A percentile compares a stretch with the other conserved stretches of the same genome.
phyloP scores from a whole-genome alignment of 2,329 filamentous ascomycete genomes.

The Monosporascus sp. region DNA sequence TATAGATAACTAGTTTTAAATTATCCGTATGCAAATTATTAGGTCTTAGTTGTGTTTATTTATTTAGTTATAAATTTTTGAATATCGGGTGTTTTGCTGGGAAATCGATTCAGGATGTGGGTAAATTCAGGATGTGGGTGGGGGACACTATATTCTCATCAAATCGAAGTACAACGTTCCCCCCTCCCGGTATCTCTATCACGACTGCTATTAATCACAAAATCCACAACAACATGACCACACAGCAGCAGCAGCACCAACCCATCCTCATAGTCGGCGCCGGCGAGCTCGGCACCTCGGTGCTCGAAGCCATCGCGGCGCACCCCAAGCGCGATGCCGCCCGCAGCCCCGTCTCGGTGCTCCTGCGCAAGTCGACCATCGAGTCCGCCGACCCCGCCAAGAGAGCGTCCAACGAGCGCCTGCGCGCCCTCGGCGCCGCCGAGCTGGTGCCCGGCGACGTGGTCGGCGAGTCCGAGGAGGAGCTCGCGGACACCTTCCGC shows the following conservation, averaged over 20 bases:
- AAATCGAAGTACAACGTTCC: not conserved
- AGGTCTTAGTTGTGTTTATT: too few species aligned
- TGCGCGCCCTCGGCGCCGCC: slow-evolving; percentile 33
- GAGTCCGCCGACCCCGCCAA: slow-evolving; percentile 33
- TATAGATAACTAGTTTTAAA: too few species aligned
- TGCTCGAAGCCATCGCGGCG: slow-evolving; percentile 45
- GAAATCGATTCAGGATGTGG: too few species aligned
- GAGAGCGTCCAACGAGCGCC: slow-evolving; percentile 24
- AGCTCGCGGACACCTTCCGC: slow-evolving; percentile 38
- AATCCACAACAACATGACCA: not conserved
- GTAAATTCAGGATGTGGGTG: too few species aligned
- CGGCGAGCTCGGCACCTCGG: slow-evolving; percentile 58
- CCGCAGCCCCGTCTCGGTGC: slow-evolving; percentile 40
- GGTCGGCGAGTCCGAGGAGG: slow-evolving; percentile 22
- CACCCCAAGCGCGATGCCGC: slow-evolving; percentile 37
- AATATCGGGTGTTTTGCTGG: too few species aligned
- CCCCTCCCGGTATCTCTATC: not conserved
- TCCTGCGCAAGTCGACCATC: slow-evolving; percentile 47
- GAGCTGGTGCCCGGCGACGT: slow-evolving; percentile 40
- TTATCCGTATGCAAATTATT: too few species aligned
- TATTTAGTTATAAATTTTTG: too few species aligned
- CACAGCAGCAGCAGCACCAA: slow-evolving; percentile 1
- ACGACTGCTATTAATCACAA: not conserved
- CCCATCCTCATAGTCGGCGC: slow-evolving; percentile 57
- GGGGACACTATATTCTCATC: too few species aligned